Evolutionary conservation across 2,329 filamentous ascomycete species (phyloP).

Genomic region (Delphinella strobiligena): DNA sequence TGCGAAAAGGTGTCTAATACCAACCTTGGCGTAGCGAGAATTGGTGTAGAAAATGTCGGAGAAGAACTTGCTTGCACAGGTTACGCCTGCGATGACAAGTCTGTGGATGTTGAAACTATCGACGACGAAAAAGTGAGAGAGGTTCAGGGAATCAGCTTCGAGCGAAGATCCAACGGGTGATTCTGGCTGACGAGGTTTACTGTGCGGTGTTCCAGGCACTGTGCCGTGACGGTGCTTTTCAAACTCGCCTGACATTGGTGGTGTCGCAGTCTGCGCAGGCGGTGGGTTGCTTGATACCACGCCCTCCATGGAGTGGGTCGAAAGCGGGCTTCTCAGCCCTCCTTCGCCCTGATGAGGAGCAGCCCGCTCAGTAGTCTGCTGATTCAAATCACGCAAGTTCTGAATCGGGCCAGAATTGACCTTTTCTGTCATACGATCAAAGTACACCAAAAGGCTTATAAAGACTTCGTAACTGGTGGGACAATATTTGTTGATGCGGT

Average conservation of each 20-base stretch:
- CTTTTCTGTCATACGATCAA: conserved; percentile 95
- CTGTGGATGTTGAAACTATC: conserved; percentile 99
- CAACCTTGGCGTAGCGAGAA: conserved; percentile 95
- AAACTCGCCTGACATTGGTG: conserved; percentile 36
- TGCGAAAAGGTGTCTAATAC: conserved; percentile 16
- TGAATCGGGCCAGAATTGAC: conserved; percentile 73
- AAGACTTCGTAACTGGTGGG: conserved; percentile 98
- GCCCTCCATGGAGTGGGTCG: conserved; percentile 15
- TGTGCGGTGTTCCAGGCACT: conserved; percentile 26
- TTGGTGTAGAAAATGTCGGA: conserved; percentile 99
- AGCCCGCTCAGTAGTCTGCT: conserved; percentile 26
- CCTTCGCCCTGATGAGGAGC: conserved; percentile 13
- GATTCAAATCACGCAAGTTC: conserved; percentile 44
- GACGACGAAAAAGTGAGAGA: conserved; percentile 76
- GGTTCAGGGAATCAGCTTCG: conserved; percentile 28
- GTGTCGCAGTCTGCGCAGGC: conserved; percentile 32
- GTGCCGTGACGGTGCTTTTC: conserved; percentile 24
- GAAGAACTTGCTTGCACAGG: conserved; percentile 98
- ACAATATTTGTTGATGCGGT: conserved; percentile 96
- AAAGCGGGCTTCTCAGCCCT: conserved; percentile 9
- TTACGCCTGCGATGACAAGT: conserved; percentile 90
- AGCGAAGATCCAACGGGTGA: conserved; percentile 11
- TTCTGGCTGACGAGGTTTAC: conserved; percentile 19
- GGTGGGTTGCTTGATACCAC: conserved; percentile 16
- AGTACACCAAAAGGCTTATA: conserved; percentile 87